Conservation (phyloP, 106 monocot genomes). For the Acorus gramineus region DNA sequence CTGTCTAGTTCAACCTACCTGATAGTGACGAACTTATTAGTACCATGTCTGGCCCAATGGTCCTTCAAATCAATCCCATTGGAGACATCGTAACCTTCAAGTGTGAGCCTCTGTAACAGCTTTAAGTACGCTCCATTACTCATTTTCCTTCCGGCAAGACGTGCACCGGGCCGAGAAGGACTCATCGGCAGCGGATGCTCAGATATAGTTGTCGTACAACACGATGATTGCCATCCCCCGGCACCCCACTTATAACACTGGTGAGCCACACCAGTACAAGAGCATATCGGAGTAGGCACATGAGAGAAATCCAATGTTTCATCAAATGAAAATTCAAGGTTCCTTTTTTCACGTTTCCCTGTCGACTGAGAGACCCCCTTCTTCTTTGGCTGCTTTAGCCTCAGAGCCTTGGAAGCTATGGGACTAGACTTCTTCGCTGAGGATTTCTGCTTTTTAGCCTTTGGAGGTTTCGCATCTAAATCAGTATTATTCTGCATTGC, state of each 20-base stretch:
- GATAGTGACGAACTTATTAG: constrained; percentile 67
- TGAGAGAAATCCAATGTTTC: constrained; percentile 34
- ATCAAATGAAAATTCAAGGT: constrained; percentile 17
- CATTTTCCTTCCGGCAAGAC: constrained; percentile 70
- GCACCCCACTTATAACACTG: constrained; percentile 76
- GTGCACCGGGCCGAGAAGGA: constrained; percentile 39
- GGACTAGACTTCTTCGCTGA: constrained; percentile 18
- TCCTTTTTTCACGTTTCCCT: constrained; percentile 39
- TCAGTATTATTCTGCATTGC: background rate
- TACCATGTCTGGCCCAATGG: constrained; percentile 73
- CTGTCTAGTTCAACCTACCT: constrained; percentile 12
- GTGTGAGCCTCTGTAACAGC: constrained; percentile 45
- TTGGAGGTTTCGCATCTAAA: constrained; percentile 14
- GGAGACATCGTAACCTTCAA: constrained; percentile 43
- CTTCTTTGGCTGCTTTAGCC: constrained; percentile 33
- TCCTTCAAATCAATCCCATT: constrained; percentile 49
- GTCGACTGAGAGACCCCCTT: constrained; percentile 14
- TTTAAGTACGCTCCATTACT: constrained; percentile 60
- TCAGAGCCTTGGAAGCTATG: constrained; percentile 14
- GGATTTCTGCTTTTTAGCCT: constrained; percentile 18
- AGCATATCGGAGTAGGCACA: constrained; percentile 57
- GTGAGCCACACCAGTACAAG: constrained; percentile 52
- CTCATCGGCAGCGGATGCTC: constrained; percentile 81
- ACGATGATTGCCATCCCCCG: constrained; percentile 78
- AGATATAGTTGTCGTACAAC: constrained; percentile 60